Conservation (phyloP, 495 filamentous ascomycete species). For the Neurospora hispaniola region DNA sequence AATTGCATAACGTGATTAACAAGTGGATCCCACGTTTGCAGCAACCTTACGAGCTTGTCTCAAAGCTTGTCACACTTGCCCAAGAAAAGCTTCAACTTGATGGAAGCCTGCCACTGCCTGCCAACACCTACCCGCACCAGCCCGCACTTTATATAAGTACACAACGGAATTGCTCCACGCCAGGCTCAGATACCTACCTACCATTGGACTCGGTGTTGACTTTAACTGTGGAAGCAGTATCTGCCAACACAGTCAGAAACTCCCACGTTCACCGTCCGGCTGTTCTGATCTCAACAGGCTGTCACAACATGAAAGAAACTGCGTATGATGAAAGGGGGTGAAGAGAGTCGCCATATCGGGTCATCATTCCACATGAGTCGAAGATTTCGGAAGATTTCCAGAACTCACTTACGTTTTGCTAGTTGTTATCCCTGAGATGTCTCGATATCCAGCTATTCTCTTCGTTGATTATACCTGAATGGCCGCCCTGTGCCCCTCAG, state of each 20-base stretch:
- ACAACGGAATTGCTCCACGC: neutral
- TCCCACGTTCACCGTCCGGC: neutral
- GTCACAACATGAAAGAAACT: neutral
- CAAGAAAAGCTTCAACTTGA: neutral
- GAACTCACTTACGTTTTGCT: neutral
- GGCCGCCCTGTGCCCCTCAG: neutral
- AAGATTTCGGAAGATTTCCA: neutral
- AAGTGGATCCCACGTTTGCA: constrained; percentile 2
- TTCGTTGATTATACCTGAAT: neutral
- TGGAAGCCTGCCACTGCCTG: neutral
- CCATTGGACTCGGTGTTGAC: neutral
- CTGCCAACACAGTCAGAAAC: neutral
- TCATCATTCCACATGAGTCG: neutral
- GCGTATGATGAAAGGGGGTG: neutral
- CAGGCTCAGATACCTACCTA: neutral
- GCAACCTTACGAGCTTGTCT: neutral
- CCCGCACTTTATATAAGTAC: neutral
- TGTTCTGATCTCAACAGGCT: neutral
- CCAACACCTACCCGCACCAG: neutral
- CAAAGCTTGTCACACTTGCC: neutral
- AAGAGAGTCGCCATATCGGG: neutral
- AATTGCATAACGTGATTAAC: neutral
- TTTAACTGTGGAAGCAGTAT: neutral
- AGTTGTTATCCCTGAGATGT: neutral
- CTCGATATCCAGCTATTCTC: neutral